These are phyloP conservation scores for Ulota crispa DNA, from an alignment of 225 moss, liverwort and hornwort species.

Conservation along the genomic window DNA sequence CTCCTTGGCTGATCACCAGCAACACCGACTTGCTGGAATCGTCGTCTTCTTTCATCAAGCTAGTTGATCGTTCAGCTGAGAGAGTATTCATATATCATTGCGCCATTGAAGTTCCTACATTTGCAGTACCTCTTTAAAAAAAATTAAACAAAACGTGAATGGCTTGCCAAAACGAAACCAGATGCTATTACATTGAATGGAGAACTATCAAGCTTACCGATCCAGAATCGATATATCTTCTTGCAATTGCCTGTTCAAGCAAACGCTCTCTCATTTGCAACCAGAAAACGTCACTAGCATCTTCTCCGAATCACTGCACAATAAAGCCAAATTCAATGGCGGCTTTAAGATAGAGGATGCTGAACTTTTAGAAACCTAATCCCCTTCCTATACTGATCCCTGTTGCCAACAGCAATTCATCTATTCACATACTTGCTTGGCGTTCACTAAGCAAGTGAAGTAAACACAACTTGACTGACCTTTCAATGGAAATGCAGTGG, in stretches of 20 bases:
- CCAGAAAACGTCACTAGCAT: background rate
- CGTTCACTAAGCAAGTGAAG: too few relatives aligned
- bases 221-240: background rate
- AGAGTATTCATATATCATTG: background rate
- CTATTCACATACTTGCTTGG: too few relatives aligned
- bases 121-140: background rate
- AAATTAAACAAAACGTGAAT: background rate
- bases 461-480: too few relatives aligned
- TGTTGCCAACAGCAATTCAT: too few relatives aligned
- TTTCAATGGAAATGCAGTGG: too few relatives aligned
- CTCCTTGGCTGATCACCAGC: constrained; percentile 19
- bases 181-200: background rate
- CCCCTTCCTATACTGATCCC: too few relatives aligned
- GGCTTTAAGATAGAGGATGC: background rate
- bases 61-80: background rate
- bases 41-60: background rate
- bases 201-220: background rate
- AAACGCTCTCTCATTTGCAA: background rate
- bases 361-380: too few relatives aligned
- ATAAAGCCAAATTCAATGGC: background rate
- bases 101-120: background rate
- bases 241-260: background rate
- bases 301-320: background rate
- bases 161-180: background rate
- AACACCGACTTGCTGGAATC: constrained; percentile 11